Base-by-base conservation (phyloP, 2,329 filamentous ascomycete genomes). In the Beauveria medogensis region DNA sequence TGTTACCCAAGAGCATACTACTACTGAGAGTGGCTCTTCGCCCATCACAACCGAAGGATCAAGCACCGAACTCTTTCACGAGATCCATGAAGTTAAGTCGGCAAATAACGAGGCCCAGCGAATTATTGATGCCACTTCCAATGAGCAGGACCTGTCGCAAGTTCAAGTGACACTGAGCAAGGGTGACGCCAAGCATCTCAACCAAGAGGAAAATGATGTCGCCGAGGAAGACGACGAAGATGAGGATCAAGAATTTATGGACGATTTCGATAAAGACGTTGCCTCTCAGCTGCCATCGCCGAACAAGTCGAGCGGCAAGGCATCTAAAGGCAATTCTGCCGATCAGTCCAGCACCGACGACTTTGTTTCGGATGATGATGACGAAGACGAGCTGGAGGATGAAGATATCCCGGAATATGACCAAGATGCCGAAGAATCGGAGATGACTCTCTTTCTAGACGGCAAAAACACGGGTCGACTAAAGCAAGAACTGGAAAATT, bases 401-500 rank as follows among this genome's bases (percentile, higher is more conserved):
- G 60, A 64, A 48, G 63, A 63, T 18, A 28, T 60, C 47, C 61
- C 62, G 1, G 63, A 67, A 56, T 62, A 64, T 26, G 55, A 60
- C 55, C 59, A 61, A 24, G 7, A 57, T 46, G 52, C 56, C 22
- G 55, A 62, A 7, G 60, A 62, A 28, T 57, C 50, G 2, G 60
- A 62, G 7, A 58, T 50, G 22, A 41, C 51, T 18, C 24, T 59
- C n/a, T 44, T 43, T 22, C 24, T 52, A 16, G 68, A 70, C 26
- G 68, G 68, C 26, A 68, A 70, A 51, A 66, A 71, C 48, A 70
- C 68, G 18, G 68, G 69, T 10, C 67, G 70, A 41, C 65, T 68
- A 59, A 69, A 67, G 64, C 68, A 71, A 58, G 65, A 69, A 48
- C 66, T 67, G 34, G 68, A 70, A 56, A 69, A 73, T 53, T 60